These are phyloP conservation scores for Backusella liffmaniae DNA, from an alignment of 192 early-diverging fungal species.

Conservation along the genomic window DNA sequence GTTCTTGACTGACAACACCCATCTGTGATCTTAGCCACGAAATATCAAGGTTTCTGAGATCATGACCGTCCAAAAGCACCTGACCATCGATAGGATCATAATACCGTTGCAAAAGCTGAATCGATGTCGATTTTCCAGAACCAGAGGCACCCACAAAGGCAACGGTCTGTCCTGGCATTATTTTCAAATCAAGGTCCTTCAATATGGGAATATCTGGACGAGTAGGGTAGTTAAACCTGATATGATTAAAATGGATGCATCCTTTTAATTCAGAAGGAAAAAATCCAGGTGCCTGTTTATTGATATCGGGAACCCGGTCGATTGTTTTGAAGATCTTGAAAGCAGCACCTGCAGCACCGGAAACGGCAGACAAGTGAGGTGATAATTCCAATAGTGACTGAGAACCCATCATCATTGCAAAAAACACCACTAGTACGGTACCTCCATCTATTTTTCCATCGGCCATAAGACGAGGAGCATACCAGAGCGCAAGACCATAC, in stretches of 20 bases:
- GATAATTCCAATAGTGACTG: slow-evolving; percentile 60
- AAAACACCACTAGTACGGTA: slow-evolving; percentile 79
- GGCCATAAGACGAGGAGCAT: slow-evolving; percentile 48
- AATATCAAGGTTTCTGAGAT: slow-evolving; percentile 74
- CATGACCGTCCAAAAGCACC: slow-evolving; percentile 69
- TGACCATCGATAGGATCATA: slow-evolving; percentile 60
- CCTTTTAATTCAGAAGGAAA: slow-evolving; percentile 51
- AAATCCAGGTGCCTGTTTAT: slow-evolving; percentile 48
- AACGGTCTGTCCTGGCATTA: slow-evolving; percentile 74
- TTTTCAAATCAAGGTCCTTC: slow-evolving; percentile 62
- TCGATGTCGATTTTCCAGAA: slow-evolving; percentile 81
- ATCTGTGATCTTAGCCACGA: slow-evolving; percentile 80
- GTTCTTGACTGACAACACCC: slow-evolving; percentile 89
- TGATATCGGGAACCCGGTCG: slow-evolving; percentile 76
- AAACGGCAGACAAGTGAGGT: slow-evolving; percentile 69
- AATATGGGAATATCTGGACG: slow-evolving; percentile 78
- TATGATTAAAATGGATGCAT: slow-evolving; percentile 68
- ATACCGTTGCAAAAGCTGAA: slow-evolving; percentile 80
- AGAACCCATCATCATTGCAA: slow-evolving; percentile 76
- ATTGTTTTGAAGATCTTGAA: slow-evolving; percentile 75
- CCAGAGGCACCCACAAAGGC: slow-evolving; percentile 90
- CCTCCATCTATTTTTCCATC: slow-evolving; percentile 40
- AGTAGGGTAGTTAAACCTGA: slow-evolving; percentile 81
- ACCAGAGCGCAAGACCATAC: slow-evolving; percentile 82
- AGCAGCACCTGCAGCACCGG: slow-evolving; percentile 76